These are phyloP conservation scores for Colletotrichum sp. DNA, from an alignment of 2,329 filamentous ascomycete genomes.

Conservation along the genomic window DNA sequence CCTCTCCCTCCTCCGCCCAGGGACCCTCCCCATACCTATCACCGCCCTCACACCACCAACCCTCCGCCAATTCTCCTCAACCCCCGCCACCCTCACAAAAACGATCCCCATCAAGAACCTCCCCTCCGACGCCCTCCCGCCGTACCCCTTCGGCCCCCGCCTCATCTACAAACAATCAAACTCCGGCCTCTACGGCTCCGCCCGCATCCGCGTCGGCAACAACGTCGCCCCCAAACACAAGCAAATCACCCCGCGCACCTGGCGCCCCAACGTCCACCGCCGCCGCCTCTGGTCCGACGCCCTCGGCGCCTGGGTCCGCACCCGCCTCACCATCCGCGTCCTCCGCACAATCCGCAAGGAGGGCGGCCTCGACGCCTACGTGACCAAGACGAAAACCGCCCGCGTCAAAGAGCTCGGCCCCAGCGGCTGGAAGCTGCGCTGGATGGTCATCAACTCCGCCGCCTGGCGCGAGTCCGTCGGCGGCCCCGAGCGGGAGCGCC, in stretches of 20 bases:
- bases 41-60: neutral
- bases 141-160: constrained; percentile 76
- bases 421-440: constrained; percentile 88
- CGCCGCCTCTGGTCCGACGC: constrained; percentile 71
- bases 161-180: constrained; percentile 82
- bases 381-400: constrained; percentile 78
- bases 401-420: constrained; percentile 88
- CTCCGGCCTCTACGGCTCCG: constrained; percentile 72
- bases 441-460: constrained; percentile 83
- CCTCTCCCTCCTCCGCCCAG: neutral
- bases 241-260: constrained; percentile 73
- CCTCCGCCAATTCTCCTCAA: constrained; percentile 39
- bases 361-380: constrained; percentile 90
- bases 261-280: constrained; percentile 76
- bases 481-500: constrained; percentile 59
- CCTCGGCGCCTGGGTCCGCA: constrained; percentile 67
- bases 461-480: constrained; percentile 68
- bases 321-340: constrained; percentile 73
- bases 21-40: neutral
- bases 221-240: constrained; percentile 71
- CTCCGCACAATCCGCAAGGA: constrained; percentile 80
- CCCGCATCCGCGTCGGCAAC: constrained; percentile 81
- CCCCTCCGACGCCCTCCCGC: constrained; percentile 56
- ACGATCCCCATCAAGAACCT: constrained; percentile 50
- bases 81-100: constrained; percentile 38